A percentile compares a stretch with the other conserved stretches of the same genome.
Conservation (phyloP, 306 rosid genomes). For the Phaseolus lunatus region DNA sequence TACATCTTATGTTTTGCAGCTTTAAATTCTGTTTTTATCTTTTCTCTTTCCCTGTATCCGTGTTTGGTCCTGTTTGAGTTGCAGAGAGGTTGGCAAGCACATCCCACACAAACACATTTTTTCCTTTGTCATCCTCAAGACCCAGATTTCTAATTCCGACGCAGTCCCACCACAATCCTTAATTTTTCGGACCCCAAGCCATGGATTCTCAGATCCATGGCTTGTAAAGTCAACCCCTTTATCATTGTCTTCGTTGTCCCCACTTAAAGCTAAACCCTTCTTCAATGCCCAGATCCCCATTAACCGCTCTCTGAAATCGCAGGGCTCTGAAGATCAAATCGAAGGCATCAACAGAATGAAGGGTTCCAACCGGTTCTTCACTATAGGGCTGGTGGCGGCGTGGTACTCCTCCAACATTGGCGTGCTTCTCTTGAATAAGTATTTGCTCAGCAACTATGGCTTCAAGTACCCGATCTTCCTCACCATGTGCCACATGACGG, state of each 20-base stretch:
- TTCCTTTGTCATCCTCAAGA: slow-evolving; percentile 52
- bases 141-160: slow-evolving; percentile 45
- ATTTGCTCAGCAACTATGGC: slow-evolving; percentile 93
- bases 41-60: slow-evolving; percentile 13
- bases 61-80: slow-evolving; percentile 4
- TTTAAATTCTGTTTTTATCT: slow-evolving; percentile 36
- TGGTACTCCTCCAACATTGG: slow-evolving; percentile 99
- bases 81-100: slow-evolving; percentile 45
- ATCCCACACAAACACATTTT: slow-evolving; percentile 38
- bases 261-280: not conserved
- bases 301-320: slow-evolving; percentile 38
- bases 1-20: not conserved
- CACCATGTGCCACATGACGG: slow-evolving; percentile 99
- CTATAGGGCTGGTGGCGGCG: slow-evolving; percentile 81
- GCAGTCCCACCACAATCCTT: slow-evolving; percentile 38
- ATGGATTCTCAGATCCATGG: slow-evolving; percentile 86
- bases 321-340: slow-evolving; percentile 52
- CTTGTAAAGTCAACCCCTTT: slow-evolving; percentile 37
- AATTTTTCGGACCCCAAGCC: slow-evolving; percentile 45
- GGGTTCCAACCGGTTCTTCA: slow-evolving; percentile 80
- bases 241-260: not conserved
- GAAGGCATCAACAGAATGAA: slow-evolving; percentile 52
- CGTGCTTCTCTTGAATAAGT: slow-evolving; percentile 91
- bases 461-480: slow-evolving; percentile 99
- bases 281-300: slow-evolving; percentile 59